phyloP scores from a whole-genome alignment of 768 basidiomycete genomes.

The Rhodotorula graminis region DNA sequence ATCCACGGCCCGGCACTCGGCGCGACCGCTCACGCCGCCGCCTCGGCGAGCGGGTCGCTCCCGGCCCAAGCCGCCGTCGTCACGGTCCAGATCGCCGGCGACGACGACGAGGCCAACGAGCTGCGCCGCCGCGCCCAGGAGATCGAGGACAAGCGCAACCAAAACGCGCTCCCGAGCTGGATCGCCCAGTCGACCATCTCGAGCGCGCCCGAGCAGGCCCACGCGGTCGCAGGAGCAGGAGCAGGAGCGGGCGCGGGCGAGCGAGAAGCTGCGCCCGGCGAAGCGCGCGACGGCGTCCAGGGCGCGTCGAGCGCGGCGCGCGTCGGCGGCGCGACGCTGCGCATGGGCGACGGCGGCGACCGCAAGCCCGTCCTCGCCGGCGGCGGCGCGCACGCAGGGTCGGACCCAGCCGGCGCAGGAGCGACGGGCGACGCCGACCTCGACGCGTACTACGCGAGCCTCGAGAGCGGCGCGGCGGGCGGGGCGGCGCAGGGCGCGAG shows the following conservation, averaged over 20 bases:
- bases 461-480: constrained; percentile 12
- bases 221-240: too few species aligned
- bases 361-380: neutral
- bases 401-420: neutral
- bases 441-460: constrained; percentile 43
- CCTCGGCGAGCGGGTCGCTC: constrained; percentile 36
- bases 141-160: constrained; percentile 74
- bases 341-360: constrained; percentile 5
- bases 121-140: constrained; percentile 67
- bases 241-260: neutral
- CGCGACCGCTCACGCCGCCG: constrained; percentile 63
- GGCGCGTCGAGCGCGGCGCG: neutral
- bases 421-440: constrained; percentile 24
- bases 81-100: constrained; percentile 67
- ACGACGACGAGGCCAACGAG: constrained; percentile 80
- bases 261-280: constrained; percentile 49
- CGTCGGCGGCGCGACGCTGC: constrained; percentile 7
- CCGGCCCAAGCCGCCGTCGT: constrained; percentile 65
- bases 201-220: constrained; percentile 62
- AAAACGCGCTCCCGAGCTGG: constrained; percentile 91
- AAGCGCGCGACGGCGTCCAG: neutral
- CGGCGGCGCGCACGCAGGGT: neutral
- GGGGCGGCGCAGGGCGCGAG: neutral
- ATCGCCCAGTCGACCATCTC: constrained; percentile 93
- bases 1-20: constrained; percentile 61